Percentiles rank a stretch among this genome's conserved stretches.
These are phyloP conservation scores for Poa annua DNA, from an alignment of 176 grass and related monocot species.

Conservation along the genomic window DNA sequence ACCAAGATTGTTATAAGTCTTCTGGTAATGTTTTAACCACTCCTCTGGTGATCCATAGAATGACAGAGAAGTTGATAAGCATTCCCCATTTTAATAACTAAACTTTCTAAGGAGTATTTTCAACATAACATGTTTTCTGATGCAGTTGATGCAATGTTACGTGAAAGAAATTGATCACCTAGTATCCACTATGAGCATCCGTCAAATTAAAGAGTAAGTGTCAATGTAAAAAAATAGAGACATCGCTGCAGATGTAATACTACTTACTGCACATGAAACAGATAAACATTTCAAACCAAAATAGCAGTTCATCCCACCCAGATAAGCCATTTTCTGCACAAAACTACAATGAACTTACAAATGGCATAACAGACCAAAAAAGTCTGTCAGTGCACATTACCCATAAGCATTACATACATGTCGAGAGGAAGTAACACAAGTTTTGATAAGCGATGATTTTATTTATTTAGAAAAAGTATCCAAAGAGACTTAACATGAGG, in stretches of 20 bases:
- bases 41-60: no score
- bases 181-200: neutral
- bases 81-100: neutral
- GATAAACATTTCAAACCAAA: neutral
- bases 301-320: neutral
- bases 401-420: neutral
- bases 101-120: neutral
- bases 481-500: neutral
- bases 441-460: neutral
- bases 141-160: neutral
- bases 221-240: neutral
- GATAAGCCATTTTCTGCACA: conserved; percentile 1
- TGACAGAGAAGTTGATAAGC: neutral
- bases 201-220: neutral
- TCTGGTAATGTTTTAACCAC: no score
- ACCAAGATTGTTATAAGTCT: no score
- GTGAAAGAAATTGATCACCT: neutral
- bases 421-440: neutral
- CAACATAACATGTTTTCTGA: neutral
- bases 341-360: neutral
- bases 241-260: neutral
- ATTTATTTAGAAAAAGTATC: neutral
- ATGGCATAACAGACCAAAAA: neutral
- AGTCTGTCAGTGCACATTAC: conserved; percentile 5
- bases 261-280: neutral